Evolutionary conservation across 2,329 filamentous ascomycete genomes (phyloP), one percentile per base, ranked within the genome.

Genomic region (Claviceps monticola): DNA sequence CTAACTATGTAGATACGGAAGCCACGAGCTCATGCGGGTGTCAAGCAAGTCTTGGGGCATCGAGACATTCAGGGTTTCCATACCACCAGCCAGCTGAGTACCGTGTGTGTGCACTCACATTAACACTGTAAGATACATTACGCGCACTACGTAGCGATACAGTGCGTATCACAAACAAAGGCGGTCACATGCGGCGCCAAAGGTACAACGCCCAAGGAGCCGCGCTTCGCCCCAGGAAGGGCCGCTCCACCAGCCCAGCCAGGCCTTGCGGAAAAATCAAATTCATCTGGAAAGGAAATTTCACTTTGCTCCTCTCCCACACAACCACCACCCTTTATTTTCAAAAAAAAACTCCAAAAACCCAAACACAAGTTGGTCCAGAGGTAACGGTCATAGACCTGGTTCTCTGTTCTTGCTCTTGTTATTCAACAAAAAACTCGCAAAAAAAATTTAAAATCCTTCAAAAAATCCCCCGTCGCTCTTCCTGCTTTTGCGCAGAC

Each of bases 361-460:
- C 66, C 65, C 67, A 61, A 63, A 68, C 67, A 68, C 67, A 66
- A 70, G 65, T 63, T 65, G 70, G 71, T 72, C 72, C 73, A 73
- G 74, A 73, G 76, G 75, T 76, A 34, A 73, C 75, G 74, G 70
- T 72, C 69, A 66, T 74, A 73, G 74, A 76, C 71, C 74, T 74
- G 70, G 66, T 71, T 75, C 72, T 76, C 74, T 80, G 75, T 75
- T 74, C 76, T 76, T 73, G 70, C 71, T 72, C 73, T 71, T 74
- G 70, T 71, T 71, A 61, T 64, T 67, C 67, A 66, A 68, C 64
- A 71, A 70, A 59, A 77, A 76, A 76, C 69, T 68, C 68, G 69
- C 63, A 67, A 74, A 79, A 80, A 80, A 81, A 81, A 79, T 62
- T 64, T 69, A 70, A 74, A 78, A 80, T 79, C 69, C 67, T 66